Base-by-base conservation (phyloP, 768 basidiomycete species). In the Pleurotus tuber-regium region DNA sequence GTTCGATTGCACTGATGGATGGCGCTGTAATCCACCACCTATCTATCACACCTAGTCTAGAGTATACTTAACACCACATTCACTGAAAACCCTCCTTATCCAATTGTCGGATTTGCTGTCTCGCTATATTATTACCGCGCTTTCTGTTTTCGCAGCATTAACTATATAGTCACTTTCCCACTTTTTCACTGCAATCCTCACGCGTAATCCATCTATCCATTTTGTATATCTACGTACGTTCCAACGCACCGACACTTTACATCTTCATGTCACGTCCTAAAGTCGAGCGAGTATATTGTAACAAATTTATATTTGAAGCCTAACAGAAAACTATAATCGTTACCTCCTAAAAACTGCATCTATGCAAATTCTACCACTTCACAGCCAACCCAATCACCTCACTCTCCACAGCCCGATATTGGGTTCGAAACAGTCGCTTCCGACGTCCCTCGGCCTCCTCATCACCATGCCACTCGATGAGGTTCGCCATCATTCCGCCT, bases 361-460 rank as follows among this genome's bases (percentile, higher is more conserved):
- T 40, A 19, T 19, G 16, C 11, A 2, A 9, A 2, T 12, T 19
- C 62, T 59, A 89, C 87, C 87, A 89, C 56, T 87, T 84, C 4
- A 89, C 88, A 5, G 83, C 81, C 33, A 88, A 66, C 18, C 89
- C 91, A 31, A 87, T 70, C 18, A 91, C 83, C 59, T 93, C 90
- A 68, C 84, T 90, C 67, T 89, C 89, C 1, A 97, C 92, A 23
- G 89, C 89, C 53, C 82, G 78, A 64, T 93, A 96, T 62, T 80
- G 70, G 2, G 94, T 96, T 64, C 92, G 76, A 61, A 96, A 82
- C 26, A 81, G 64, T 44, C 66, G 63, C 61, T 70, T 67, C 39
- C 80, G 66, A 53, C 70, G 66, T 25, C 54, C 64, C 52, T 79
- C 79, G 25, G 75, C 75, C 9, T 64, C 63, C 16, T 61, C 73